Evolutionary conservation across 495 filamentous ascomycete species (phyloP), one percentile per base, ranked within the genome.

Genomic region (Elasticomyces elasticus): DNA sequence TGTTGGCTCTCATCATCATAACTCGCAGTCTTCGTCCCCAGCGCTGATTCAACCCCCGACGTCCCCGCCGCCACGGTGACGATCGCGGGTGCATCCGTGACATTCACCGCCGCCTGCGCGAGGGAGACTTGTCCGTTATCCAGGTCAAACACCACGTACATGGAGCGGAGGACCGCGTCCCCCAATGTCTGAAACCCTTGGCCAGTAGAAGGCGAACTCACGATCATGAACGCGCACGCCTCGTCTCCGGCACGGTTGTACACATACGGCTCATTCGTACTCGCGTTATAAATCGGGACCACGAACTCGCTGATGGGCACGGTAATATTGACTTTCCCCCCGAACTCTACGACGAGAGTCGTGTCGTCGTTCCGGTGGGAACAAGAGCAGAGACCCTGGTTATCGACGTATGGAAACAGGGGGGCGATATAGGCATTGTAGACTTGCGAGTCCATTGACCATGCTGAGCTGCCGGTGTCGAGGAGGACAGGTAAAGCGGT

Each of bases 141-240:
- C 1, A 63, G 49, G 47, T 63, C 61, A 53, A 49, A 63, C 42
- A 63, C 58, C 30, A 60, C 50, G 52, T 63, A 63, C 42, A 56
- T 56, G n/a, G 22, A 42, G 1, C 58, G 30, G 9, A 63, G 45
- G 22, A 63, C 47, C 3, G 61, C 52, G 30, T 61, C 58, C 40
- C 61, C 61, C 2, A 60, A 44, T 20, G 56, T 50, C 10, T 59
- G 42, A 42, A 58, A 54, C 30, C 48, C 54, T 22, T 45, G 19
- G 28, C 51, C 60, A 2, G 35, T 47, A 15, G 23, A 5, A 9
- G 17, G 19, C 12, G 51, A 11, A 9, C 49, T 31, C 23, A 24
- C 3, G 31, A 57, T 31, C 51, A 38, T 27, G 54, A 58, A 62
- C 1, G 28, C 45, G 27, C 56, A 59, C 3, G 52, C 45, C 17